These are phyloP conservation scores for Conoideocrella luteorostrata DNA, from an alignment of 2,329 filamentous ascomycete species.

Conservation along the genomic window DNA sequence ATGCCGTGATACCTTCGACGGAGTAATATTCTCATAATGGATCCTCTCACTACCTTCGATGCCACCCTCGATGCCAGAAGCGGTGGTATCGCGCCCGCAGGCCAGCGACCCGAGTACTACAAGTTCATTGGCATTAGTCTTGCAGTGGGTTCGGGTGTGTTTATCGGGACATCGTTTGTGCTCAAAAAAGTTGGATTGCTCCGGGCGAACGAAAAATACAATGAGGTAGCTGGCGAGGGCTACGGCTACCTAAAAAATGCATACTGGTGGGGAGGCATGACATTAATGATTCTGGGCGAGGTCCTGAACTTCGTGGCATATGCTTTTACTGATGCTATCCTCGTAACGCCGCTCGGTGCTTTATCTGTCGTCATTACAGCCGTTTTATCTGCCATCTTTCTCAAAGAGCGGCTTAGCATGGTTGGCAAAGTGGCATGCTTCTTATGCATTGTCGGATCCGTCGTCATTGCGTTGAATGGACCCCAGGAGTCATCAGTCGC, in stretches of 20 bases:
- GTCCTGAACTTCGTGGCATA: constrained; percentile 97
- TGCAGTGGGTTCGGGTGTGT: constrained; percentile 79
- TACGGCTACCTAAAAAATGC: constrained; percentile 95
- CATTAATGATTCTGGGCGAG: constrained; percentile 91
- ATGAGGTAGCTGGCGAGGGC: constrained; percentile 90
- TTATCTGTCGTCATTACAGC: constrained; percentile 89
- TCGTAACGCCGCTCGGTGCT: constrained; percentile 88
- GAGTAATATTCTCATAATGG: neutral
- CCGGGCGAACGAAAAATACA: constrained; percentile 91
- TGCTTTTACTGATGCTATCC: constrained; percentile 90
- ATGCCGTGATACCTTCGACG: neutral
- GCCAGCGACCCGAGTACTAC: constrained; percentile 40
- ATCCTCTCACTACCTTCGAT: neutral
- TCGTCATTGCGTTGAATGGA: constrained; percentile 92
- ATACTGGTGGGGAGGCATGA: constrained; percentile 97
- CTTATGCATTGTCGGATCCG: constrained; percentile 85
- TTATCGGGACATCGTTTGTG: constrained; percentile 93
- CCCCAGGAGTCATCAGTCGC: constrained; percentile 77
- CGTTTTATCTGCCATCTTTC: constrained; percentile 84
- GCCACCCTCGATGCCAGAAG: neutral
- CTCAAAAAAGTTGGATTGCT: constrained; percentile 90
- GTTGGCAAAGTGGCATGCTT: constrained; percentile 96
- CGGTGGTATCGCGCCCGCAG: neutral
- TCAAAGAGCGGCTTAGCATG: constrained; percentile 92
- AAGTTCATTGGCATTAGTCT: constrained; percentile 83